These are phyloP conservation scores for Alternaria metachromatica DNA, from an alignment of 2,329 filamentous ascomycete genomes.

Conservation along the genomic window DNA sequence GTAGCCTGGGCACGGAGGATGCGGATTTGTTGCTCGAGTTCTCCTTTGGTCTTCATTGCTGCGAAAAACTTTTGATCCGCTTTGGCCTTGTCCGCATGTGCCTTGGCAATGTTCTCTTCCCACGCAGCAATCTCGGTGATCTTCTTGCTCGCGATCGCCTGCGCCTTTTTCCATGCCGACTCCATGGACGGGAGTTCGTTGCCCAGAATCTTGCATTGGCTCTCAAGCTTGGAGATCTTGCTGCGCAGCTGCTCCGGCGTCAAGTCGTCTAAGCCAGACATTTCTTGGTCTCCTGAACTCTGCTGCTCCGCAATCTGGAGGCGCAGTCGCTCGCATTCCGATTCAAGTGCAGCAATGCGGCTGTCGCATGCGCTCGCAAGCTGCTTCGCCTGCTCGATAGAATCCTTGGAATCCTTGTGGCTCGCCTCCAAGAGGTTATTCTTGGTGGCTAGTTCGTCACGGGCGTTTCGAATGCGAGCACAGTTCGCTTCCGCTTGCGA, in stretches of 20 bases:
- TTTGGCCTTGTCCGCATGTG: slow-evolving; percentile 90
- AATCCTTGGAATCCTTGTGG: slow-evolving; percentile 76
- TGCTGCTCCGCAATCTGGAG: slow-evolving; percentile 59
- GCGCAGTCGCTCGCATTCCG: slow-evolving; percentile 76
- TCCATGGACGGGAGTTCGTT: slow-evolving; percentile 89
- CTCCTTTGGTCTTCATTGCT: slow-evolving; percentile 91
- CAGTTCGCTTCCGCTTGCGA: slow-evolving; percentile 83
- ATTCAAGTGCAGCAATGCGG: slow-evolving; percentile 81
- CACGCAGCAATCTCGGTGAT: slow-evolving; percentile 75
- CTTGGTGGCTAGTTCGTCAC: slow-evolving; percentile 87
- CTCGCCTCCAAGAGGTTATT: slow-evolving; percentile 78
- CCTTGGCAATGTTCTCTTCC: slow-evolving; percentile 77
- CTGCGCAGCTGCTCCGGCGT: slow-evolving; percentile 73
- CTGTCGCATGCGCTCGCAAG: slow-evolving; percentile 79
- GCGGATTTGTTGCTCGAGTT: slow-evolving; percentile 79
- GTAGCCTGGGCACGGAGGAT: slow-evolving; percentile 80
- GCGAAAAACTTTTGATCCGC: slow-evolving; percentile 98
- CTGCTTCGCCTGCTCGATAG: slow-evolving; percentile 78
- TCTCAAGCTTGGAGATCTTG: slow-evolving; percentile 76
- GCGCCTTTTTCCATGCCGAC: slow-evolving; percentile 87
- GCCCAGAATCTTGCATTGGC: slow-evolving; percentile 82
- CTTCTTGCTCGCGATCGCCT: slow-evolving; percentile 84
- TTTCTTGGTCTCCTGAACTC: slow-evolving; percentile 24
- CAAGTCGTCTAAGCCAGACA: slow-evolving; percentile 62
- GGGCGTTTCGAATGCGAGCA: slow-evolving; percentile 79